Percentiles rank a stretch among this genome's conserved stretches.
phyloP scores from a whole-genome alignment of 768 basidiomycete genomes.

The Candolleomyces eurysporus region DNA sequence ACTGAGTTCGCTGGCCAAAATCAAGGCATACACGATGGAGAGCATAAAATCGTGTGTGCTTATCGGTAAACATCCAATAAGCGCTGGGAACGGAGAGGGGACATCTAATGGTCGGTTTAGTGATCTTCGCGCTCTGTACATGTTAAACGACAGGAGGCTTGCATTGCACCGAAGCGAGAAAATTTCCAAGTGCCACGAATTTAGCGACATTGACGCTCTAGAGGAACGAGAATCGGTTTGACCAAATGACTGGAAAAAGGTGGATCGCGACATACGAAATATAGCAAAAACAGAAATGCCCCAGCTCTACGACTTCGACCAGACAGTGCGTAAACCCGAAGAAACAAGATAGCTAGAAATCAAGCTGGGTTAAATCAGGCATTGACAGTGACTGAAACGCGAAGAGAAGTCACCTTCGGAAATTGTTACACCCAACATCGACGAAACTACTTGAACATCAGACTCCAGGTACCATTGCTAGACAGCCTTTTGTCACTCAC shows the following conservation, averaged over 20 bases:
- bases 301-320: neutral
- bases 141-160: neutral
- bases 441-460: neutral
- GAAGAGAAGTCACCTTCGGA: neutral
- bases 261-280: neutral
- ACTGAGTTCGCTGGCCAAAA: neutral
- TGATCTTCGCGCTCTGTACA: neutral
- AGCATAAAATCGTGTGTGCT: neutral
- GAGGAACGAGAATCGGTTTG: neutral
- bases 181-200: neutral
- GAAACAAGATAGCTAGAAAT: neutral
- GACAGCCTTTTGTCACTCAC: neutral
- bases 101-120: neutral
- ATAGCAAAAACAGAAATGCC: neutral
- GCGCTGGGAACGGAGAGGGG: neutral
- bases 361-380: neutral
- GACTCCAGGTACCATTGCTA: neutral
- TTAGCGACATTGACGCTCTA: neutral
- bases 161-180: neutral
- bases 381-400: neutral
- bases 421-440: neutral
- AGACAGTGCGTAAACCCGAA: neutral
- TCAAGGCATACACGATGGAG: neutral
- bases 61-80: neutral
- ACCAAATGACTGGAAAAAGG: neutral